These are phyloP conservation scores for Pichia heedii DNA, from an alignment of 805 yeast genomes.

Conservation along the genomic window DNA sequence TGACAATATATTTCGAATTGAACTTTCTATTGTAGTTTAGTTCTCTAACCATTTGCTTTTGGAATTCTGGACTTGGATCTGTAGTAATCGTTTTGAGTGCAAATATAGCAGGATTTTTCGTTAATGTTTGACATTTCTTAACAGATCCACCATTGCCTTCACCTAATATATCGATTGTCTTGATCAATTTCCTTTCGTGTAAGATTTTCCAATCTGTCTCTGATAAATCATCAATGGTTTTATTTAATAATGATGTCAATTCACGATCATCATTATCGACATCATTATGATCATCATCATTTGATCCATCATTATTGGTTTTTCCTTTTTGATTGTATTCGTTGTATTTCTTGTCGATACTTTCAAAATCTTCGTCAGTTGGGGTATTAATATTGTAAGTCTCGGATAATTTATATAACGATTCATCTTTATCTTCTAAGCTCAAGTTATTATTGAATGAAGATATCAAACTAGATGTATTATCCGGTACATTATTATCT, in stretches of 20 bases:
- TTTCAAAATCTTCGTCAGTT: neutral
- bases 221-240: slow-evolving; percentile 25
- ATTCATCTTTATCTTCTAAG: slow-evolving; percentile 4
- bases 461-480: neutral
- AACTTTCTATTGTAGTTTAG: slow-evolving; percentile 81
- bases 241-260: neutral
- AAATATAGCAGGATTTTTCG: slow-evolving; percentile 52
- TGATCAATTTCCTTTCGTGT: slow-evolving; percentile 50
- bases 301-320: too few relatives aligned
- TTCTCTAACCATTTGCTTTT: slow-evolving; percentile 85
- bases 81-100: slow-evolving; percentile 73
- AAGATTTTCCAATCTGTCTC: slow-evolving; percentile 68
- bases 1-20: slow-evolving; percentile 75
- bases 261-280: neutral
- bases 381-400: slow-evolving; percentile 2
- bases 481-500: neutral
- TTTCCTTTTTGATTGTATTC: too few relatives aligned
- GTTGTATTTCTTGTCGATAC: too few relatives aligned
- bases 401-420: neutral
- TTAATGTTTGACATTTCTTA: slow-evolving; percentile 57
- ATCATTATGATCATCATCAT: neutral
- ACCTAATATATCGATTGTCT: slow-evolving; percentile 66
- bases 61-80: slow-evolving; percentile 77
- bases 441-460: slow-evolving; percentile 4
- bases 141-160: slow-evolving; percentile 96